A percentile compares a stretch with the other conserved stretches of the same genome.
phyloP scores from a whole-genome alignment of 2,329 filamentous ascomycete genomes.

The Pseudogymnoascus sp. region DNA sequence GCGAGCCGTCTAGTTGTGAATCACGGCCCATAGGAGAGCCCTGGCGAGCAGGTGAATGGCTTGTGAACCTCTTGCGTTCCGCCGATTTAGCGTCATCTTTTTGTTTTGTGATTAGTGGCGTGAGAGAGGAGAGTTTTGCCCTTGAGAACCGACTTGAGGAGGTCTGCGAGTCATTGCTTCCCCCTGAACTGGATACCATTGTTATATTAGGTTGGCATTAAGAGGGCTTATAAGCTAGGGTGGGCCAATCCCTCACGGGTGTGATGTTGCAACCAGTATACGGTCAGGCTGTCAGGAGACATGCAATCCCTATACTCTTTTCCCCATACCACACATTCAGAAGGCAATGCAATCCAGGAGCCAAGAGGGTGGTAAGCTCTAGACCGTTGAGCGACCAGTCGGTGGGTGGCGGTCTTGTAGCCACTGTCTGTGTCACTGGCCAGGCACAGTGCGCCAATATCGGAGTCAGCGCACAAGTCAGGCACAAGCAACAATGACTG shows the following conservation, averaged over 20 bases:
- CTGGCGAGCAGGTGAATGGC: neutral
- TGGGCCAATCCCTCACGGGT: neutral
- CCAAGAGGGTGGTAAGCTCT: neutral
- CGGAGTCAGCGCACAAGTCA: neutral
- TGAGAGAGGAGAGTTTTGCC: neutral
- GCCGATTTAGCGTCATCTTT: neutral
- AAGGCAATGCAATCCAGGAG: neutral
- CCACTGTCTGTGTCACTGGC: neutral
- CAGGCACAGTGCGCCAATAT: neutral
- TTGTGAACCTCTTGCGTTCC: neutral
- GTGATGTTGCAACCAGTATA: constrained; percentile 5
- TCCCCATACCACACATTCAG: neutral
- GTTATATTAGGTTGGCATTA: constrained; percentile 7
- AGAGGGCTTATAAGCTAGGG: neutral
- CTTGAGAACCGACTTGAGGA: constrained; percentile 5
- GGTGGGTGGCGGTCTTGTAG: neutral
- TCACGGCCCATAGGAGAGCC: constrained; percentile 2
- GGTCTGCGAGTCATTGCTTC: neutral
- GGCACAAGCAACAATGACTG: neutral
- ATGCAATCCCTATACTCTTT: neutral
- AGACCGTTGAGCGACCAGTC: neutral
- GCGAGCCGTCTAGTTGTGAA: neutral
- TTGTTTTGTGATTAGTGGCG: neutral
- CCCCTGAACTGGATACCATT: constrained; percentile 6
- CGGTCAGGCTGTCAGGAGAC: neutral